Conservation (phyloP, 2,329 filamentous ascomycete species). For the Ceratocystis variospora region DNA sequence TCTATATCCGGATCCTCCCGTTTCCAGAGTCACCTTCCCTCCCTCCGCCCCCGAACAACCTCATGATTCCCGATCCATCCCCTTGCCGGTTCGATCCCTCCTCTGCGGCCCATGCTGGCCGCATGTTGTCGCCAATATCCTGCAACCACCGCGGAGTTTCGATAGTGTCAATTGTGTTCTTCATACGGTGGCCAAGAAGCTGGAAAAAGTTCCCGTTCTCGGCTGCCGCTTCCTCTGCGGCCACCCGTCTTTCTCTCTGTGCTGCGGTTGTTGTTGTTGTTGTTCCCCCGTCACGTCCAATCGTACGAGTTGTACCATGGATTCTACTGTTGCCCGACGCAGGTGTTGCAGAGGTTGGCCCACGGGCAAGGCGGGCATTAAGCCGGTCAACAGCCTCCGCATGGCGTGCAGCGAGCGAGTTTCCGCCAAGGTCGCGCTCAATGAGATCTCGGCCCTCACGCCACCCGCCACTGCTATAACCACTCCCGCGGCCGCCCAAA, state of each 20-base stretch:
- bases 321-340: constrained; percentile 21
- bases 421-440: constrained; percentile 65
- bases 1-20: constrained; percentile 27
- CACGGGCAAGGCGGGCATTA: constrained; percentile 25
- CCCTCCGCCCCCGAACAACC: constrained; percentile 38
- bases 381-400: constrained; percentile 27
- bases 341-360: constrained; percentile 37
- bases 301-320: constrained; percentile 25
- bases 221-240: constrained; percentile 38
- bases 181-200: constrained; percentile 69
- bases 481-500: constrained; percentile 54
- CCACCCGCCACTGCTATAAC: constrained; percentile 74
- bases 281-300: constrained; percentile 20
- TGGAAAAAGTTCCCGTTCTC: constrained; percentile 74
- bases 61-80: constrained; percentile 33
- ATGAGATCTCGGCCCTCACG: constrained; percentile 84
- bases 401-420: constrained; percentile 38
- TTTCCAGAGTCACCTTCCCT: constrained; percentile 26
- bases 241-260: constrained; percentile 21
- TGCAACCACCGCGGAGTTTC: constrained; percentile 73
- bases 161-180: constrained; percentile 79
- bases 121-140: constrained; percentile 41
- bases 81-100: constrained; percentile 29
- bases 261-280: constrained; percentile 23
- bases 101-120: constrained; percentile 65